Conservation (phyloP, 2,329 filamentous ascomycete genomes). For the Trichoderma gracile region DNA sequence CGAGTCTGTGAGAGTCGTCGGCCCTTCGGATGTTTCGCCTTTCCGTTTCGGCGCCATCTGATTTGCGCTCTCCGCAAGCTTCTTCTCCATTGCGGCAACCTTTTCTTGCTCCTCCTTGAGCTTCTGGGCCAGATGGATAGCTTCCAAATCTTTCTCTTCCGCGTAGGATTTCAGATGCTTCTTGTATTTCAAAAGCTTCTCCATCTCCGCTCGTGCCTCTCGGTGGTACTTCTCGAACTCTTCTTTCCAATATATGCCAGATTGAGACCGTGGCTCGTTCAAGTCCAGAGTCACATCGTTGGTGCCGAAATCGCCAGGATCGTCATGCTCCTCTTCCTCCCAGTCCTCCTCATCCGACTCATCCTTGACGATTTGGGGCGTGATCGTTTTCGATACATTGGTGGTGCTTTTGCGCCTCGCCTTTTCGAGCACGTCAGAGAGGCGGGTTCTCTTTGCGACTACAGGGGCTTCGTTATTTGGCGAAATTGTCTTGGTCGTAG, state of each 20-base stretch:
- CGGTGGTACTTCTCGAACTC: slow-evolving; percentile 73
- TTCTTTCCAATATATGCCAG: slow-evolving; percentile 77
- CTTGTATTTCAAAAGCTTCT: slow-evolving; percentile 77
- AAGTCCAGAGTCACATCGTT: slow-evolving; percentile 69
- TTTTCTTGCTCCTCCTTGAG: slow-evolving; percentile 69
- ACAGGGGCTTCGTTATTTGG: slow-evolving; percentile 10
- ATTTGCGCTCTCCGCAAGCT: slow-evolving; percentile 60
- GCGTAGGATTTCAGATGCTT: slow-evolving; percentile 77
- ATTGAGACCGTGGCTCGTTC: slow-evolving; percentile 72
- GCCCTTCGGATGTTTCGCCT: slow-evolving; percentile 48
- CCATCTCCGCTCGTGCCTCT: slow-evolving; percentile 71
- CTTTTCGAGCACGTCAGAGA: slow-evolving; percentile 51
- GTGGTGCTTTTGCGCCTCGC: slow-evolving; percentile 37
- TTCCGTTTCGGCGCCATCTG: slow-evolving; percentile 48
- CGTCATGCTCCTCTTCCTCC: slow-evolving; percentile 57
- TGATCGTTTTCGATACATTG: slow-evolving; percentile 31
- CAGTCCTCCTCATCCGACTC: slow-evolving; percentile 54
- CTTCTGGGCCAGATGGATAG: slow-evolving; percentile 63
- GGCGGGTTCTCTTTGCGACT: slow-evolving; percentile 43
- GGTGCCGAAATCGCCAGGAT: slow-evolving; percentile 40
- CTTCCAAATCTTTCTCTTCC: slow-evolving; percentile 73
- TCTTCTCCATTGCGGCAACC: slow-evolving; percentile 63
- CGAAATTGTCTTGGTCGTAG: slow-evolving; percentile 32
- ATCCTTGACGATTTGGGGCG: slow-evolving; percentile 26
- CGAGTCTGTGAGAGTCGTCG: slow-evolving; percentile 58